Evolutionary conservation across 2,329 filamentous ascomycete species (phyloP), one percentile per base, ranked within the genome.

Genomic region (Xylaria sp.): DNA sequence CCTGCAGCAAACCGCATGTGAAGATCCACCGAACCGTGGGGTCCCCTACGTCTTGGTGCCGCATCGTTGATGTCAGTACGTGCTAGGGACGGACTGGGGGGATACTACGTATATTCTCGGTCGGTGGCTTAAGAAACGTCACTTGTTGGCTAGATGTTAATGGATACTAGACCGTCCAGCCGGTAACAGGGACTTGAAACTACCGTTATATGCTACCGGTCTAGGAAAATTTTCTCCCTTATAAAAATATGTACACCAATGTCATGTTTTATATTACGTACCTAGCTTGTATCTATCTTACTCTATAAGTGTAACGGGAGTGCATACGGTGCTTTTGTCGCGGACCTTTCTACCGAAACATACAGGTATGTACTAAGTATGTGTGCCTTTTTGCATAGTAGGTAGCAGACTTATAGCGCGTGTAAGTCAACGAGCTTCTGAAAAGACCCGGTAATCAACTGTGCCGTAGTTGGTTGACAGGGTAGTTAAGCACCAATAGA

Each of bases 401-500:
- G 23, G 54, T 35, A 10, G 63, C 54, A 57, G 50, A 5, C 51
- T 32, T 25, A 21, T 21, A 10, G 16, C 27, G 29, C 25, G 10
- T 44, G 12, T 54, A 32, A 42, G 18, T 48, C 48, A 23, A 61
- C 64, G 60, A 58, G 50, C 68, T 64, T 61, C 60, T 64, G 32
- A 44, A 23, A 54, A 63, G 48, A 35, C 8, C 48, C 35, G 21
- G 23, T 54, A 48, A 44, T 35, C 57, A 54, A 48, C 32, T 23
- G 44, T 32, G 27, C 59, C 54, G 51, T 44, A 40, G 59, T 29
- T 59, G 29, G 63, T 37, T 58, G 32, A 61, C 37, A 32, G 6
- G 47, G 42, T 13, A 42, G 21, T 16, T 18, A 27, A 35, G 51
- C 37, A 54, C 70, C 66, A 71, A 70, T 72, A 71, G 70, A 72